Evolutionary conservation across 1,284 basidiomycete genomes (phyloP).

Genomic region (Fereydounia khargensis): DNA sequence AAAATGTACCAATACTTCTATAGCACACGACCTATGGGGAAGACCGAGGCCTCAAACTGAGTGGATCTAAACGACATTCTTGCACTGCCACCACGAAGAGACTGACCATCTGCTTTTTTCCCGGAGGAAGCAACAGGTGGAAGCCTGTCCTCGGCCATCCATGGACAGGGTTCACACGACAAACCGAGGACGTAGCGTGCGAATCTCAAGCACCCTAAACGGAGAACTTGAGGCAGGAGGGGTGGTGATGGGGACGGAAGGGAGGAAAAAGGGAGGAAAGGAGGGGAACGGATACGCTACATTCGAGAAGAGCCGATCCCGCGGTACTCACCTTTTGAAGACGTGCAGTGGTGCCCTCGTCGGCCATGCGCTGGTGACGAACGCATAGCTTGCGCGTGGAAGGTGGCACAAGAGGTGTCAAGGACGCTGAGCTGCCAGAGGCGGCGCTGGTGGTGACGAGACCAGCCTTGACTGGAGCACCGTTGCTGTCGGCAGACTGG

Average conservation of each 20-base stretch:
- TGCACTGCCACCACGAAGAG: too few species aligned
- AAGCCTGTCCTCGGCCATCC: too few species aligned
- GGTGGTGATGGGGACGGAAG: neutral
- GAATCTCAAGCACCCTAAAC: too few species aligned
- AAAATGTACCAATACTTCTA: conserved; percentile 42
- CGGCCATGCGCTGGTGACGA: conserved; percentile 93
- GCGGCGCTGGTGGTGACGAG: conserved; percentile 4
- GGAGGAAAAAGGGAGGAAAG: neutral
- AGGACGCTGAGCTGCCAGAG: conserved; percentile 8
- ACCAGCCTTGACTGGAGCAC: too few species aligned
- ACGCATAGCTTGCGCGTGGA: conserved; percentile 70
- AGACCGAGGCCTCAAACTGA: conserved; percentile 54
- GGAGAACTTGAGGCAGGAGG: too few species aligned
- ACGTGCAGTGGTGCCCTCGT: conserved; percentile 87
- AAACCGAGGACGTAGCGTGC: too few species aligned
- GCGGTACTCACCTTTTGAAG: conserved; percentile 75
- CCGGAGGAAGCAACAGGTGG: too few species aligned
- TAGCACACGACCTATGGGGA: conserved; percentile 41
- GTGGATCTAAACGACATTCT: too few species aligned
- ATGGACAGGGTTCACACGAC: too few species aligned
- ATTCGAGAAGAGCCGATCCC: too few species aligned
- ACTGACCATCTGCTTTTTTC: too few species aligned
- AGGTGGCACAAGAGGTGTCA: conserved; percentile 29
- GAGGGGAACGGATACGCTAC: conserved; percentile 1
- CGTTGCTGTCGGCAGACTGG: too few species aligned